Base-by-base conservation (phyloP, 257 asterid species). In the Linderniella brevidens region DNA sequence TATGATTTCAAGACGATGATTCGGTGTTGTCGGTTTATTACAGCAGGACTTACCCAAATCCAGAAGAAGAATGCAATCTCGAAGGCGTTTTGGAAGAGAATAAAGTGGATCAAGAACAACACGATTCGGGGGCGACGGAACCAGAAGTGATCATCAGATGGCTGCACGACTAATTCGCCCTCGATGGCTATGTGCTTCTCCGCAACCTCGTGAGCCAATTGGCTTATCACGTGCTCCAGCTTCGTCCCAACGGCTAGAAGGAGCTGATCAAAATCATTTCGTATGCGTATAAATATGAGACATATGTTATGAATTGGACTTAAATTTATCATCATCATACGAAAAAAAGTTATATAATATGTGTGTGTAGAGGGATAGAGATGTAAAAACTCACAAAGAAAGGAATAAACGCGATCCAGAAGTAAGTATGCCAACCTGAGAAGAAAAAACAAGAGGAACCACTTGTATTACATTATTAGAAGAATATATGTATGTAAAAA, bases 391-490 rank as follows among this genome's bases (percentile, higher is more conserved):
- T 69, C 56, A 80, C 93, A 8, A 9, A 50, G 29, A 80, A 60
- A 18, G 88, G 93, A 58, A 70, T 11, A 50, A 80, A 80, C 13
- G 93, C 67, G 52, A 77, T 72, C 84, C 84, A 80, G 46, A 80
- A 77, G 48, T 80, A 80, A 14, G 93, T 58, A 20, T 80, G 85
- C 88, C 88, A 80, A 54, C 93, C 93, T 77, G 68, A 55, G 11
- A 32, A 10, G 43, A 8, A 52, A 64, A 37, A 11, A 11, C 8
- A 11, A 37, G 8, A 37, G 40, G 11, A 37, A n/a, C n/a, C 32
- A 6, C 32, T 39, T 10, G 43, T 39, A 9, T 13, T 39, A 11
- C 48, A 47, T 48, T 20, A 15, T 32, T 37, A 37, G 55, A 41
- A 50, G 46, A 41, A 25, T 48, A 6, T n/a, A n/a, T n/a, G n/a